Percentiles rank a stretch among this genome's conserved stretches.
Evolutionary conservation across 2,329 filamentous ascomycete species (phyloP).

Genomic region (Fusarium nodosum): DNA sequence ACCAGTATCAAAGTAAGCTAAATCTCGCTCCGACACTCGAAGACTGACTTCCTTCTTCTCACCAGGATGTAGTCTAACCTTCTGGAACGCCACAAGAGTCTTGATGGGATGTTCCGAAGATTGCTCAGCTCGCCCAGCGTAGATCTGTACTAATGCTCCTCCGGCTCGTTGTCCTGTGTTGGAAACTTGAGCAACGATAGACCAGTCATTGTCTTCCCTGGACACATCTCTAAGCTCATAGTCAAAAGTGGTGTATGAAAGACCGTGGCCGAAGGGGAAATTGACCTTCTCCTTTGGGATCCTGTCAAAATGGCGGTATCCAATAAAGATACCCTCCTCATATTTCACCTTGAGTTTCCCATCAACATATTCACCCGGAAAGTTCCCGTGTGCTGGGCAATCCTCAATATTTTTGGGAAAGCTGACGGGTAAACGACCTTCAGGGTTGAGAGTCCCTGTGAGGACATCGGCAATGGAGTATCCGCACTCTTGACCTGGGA

Average conservation of each 20-base stretch:
- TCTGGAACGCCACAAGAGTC: constrained; percentile 51
- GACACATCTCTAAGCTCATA: constrained; percentile 59
- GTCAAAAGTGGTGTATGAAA: constrained; percentile 76
- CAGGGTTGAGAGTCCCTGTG: constrained; percentile 73
- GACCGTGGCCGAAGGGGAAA: constrained; percentile 75
- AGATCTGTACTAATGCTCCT: constrained; percentile 67
- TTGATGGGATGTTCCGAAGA: constrained; percentile 49
- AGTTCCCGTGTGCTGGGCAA: constrained; percentile 75
- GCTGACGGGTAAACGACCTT: constrained; percentile 72
- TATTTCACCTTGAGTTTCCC: constrained; percentile 64
- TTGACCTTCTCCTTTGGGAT: constrained; percentile 63
- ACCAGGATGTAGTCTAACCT: constrained; percentile 44
- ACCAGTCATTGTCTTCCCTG: constrained; percentile 59
- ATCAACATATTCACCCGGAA: constrained; percentile 57
- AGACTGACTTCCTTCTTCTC: constrained; percentile 40
- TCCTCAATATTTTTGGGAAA: constrained; percentile 72
- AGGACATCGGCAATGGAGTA: constrained; percentile 76
- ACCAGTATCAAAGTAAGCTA: constrained; percentile 49
- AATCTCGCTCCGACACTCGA: constrained; percentile 39
- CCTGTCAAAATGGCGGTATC: constrained; percentile 76
- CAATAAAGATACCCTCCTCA: constrained; percentile 76
- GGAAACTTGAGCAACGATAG: constrained; percentile 63
- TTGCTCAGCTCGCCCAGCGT: constrained; percentile 50
- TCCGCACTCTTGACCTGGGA: constrained; percentile 76
- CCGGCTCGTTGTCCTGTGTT: constrained; percentile 68